phyloP scores from a whole-genome alignment of 163 green algal genomes.

The Chloroidium sp. region DNA sequence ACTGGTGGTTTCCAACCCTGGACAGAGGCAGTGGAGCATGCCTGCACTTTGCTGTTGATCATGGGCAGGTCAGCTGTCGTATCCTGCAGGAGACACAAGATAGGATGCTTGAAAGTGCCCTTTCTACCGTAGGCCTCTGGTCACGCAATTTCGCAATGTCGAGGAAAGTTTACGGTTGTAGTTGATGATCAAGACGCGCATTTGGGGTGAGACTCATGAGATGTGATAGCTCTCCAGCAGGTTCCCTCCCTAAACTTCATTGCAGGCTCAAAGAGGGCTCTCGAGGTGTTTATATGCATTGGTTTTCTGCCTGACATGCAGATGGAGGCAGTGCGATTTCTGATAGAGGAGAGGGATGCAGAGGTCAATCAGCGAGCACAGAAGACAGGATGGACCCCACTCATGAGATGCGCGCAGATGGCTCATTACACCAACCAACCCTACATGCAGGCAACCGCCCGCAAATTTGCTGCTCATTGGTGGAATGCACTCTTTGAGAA shows the following conservation, averaged over 20 bases:
- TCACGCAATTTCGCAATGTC: too few species aligned
- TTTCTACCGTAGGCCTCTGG: too few species aligned
- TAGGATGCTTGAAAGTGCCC: neutral
- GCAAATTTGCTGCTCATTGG: neutral
- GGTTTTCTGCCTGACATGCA: neutral
- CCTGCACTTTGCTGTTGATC: constrained; percentile 38
- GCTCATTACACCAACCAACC: constrained; percentile 27
- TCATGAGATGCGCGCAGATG: constrained; percentile 27
- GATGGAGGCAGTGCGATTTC: constrained; percentile 21
- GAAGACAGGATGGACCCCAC: constrained; percentile 33
- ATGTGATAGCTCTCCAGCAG: too few species aligned
- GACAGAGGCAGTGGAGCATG: constrained; percentile 30
- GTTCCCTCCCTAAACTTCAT: too few species aligned
- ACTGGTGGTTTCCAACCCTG: constrained; percentile 33
- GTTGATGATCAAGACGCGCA: too few species aligned
- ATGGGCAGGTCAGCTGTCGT: constrained; percentile 17
- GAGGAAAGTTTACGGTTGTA: too few species aligned
- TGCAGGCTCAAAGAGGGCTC: too few species aligned
- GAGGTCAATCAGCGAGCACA: constrained; percentile 31
- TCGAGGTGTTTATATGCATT: neutral
- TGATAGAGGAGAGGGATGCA: constrained; percentile 29
- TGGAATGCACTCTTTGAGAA: too few species aligned
- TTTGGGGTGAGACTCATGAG: too few species aligned
- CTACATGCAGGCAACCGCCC: constrained; percentile 12
- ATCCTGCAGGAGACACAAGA: neutral